Evolutionary conservation across 1,139 yeast species (phyloP).

Genomic region (Geotrichum carabidarum): DNA sequence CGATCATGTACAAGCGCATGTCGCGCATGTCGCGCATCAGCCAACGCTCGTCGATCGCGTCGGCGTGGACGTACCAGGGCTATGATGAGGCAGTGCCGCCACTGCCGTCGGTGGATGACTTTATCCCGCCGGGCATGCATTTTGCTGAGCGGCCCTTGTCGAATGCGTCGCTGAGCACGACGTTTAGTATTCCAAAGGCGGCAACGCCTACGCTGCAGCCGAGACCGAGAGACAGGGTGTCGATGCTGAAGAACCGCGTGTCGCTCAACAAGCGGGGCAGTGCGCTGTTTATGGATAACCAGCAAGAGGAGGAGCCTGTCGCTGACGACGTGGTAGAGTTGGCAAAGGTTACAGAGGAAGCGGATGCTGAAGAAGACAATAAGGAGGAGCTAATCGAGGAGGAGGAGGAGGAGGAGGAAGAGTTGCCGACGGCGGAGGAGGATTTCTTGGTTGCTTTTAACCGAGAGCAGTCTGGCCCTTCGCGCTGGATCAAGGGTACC

Average conservation of each 20-base stretch:
- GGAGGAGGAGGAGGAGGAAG: background rate
- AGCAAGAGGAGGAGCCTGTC: conserved; percentile 12
- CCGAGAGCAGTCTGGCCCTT: conserved; percentile 46
- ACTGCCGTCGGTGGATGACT: conserved; percentile 27
- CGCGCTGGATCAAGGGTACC: conserved; percentile 87
- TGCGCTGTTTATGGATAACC: background rate
- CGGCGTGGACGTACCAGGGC: conserved; percentile 27
- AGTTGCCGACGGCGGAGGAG: conserved; percentile 23
- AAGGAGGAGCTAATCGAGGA: background rate
- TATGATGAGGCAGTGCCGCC: conserved; percentile 31
- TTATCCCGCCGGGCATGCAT: background rate
- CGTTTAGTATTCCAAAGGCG: conserved; percentile 2
- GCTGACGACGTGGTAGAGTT: background rate
- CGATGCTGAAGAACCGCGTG: background rate
- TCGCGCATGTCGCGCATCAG: conserved; percentile 39
- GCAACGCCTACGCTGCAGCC: background rate
- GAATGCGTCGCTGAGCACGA: conserved; percentile 1
- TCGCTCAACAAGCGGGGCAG: background rate
- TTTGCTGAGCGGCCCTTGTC: background rate
- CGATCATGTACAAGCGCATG: conserved; percentile 66
- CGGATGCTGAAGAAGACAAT: conserved; percentile 4
- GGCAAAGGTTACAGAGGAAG: background rate
- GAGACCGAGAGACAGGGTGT: no score
- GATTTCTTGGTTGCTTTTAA: conserved; percentile 41
- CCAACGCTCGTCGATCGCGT: conserved; percentile 34